Evolutionary conservation across 208 protist species (phyloP).

Genomic region (Crithidia sp.): DNA sequence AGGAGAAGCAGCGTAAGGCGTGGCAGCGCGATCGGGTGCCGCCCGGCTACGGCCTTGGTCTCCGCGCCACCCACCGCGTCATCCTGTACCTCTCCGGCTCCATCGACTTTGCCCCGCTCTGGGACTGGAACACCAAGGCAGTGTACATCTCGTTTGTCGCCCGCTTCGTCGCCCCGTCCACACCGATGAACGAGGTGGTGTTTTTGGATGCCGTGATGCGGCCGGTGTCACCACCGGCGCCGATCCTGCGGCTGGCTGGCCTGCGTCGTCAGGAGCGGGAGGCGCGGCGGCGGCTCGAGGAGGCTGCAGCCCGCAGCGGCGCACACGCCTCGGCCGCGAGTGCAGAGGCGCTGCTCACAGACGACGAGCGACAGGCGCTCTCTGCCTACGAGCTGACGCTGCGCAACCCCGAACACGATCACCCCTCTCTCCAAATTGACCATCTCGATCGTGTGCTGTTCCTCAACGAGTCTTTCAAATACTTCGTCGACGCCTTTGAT

Average conservation of each 20-base stretch:
- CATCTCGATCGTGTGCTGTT: conserved; percentile 44
- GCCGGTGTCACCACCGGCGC: conserved; percentile 22
- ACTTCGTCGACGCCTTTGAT: conserved; percentile 58
- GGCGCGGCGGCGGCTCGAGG: neutral
- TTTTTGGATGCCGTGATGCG: conserved; percentile 61
- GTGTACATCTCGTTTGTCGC: conserved; percentile 68
- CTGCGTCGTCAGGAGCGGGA: conserved; percentile 28
- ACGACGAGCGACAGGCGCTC: conserved; percentile 45
- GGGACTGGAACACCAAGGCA: conserved; percentile 86
- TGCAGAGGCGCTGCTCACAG: conserved; percentile 33
- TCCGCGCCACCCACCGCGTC: conserved; percentile 41
- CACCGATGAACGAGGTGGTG: conserved; percentile 56
- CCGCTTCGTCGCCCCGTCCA: conserved; percentile 45
- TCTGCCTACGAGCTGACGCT: conserved; percentile 22
- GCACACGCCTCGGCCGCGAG: neutral
- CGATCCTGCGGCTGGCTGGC: conserved; percentile 18
- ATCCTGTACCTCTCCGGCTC: conserved; percentile 38
- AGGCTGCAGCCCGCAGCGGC: neutral
- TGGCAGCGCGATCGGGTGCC: conserved; percentile 28
- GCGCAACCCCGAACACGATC: conserved; percentile 34
- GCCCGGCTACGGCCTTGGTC: conserved; percentile 3
- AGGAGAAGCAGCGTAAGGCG: conserved; percentile 18
- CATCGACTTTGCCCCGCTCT: conserved; percentile 55
- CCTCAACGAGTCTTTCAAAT: conserved; percentile 64
- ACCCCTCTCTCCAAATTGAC: conserved; percentile 36